Percentiles rank a stretch among this genome's conserved stretches.
phyloP scores from a whole-genome alignment of 768 basidiomycete species.

The Tulasnella sp. region DNA sequence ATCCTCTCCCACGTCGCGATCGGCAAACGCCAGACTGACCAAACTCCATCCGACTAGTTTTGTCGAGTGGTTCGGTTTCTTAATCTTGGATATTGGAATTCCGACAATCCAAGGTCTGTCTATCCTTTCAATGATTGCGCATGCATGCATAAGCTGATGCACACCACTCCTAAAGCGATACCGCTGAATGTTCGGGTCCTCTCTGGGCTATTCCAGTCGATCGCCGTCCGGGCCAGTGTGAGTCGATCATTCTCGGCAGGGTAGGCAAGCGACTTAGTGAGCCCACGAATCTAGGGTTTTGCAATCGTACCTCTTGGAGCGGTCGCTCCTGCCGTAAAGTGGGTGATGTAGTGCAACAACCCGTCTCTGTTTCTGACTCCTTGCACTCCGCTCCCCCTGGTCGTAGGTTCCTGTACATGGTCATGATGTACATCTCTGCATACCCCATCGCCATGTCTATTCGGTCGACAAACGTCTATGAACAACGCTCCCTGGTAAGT shows the following conservation, averaged over 20 bases:
- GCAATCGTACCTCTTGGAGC: slow-evolving; percentile 62
- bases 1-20: neutral
- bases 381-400: neutral
- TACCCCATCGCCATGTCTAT: slow-evolving; percentile 51
- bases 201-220: slow-evolving; percentile 72
- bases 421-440: slow-evolving; percentile 65
- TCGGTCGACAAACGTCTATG: slow-evolving; percentile 83
- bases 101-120: slow-evolving; percentile 46
- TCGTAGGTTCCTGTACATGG: slow-evolving; percentile 69
- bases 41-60: neutral
- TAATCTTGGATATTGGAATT: slow-evolving; percentile 83
- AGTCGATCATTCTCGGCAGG: neutral
- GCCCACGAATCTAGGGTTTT: slow-evolving; percentile 51
- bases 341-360: slow-evolving; percentile 33
- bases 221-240: slow-evolving; percentile 57
- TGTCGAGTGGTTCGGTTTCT: slow-evolving; percentile 80
- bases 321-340: slow-evolving; percentile 90
- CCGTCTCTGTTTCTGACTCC: neutral
- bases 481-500: slow-evolving; percentile 69
- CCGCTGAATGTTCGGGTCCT: slow-evolving; percentile 66
- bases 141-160: too few relatives aligned
- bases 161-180: slow-evolving; percentile 40
- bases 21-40: neutral
- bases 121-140: neutral
- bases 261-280: too few relatives aligned